Conservation (phyloP, 106 monocot genomes). For the Acorus calamus region DNA sequence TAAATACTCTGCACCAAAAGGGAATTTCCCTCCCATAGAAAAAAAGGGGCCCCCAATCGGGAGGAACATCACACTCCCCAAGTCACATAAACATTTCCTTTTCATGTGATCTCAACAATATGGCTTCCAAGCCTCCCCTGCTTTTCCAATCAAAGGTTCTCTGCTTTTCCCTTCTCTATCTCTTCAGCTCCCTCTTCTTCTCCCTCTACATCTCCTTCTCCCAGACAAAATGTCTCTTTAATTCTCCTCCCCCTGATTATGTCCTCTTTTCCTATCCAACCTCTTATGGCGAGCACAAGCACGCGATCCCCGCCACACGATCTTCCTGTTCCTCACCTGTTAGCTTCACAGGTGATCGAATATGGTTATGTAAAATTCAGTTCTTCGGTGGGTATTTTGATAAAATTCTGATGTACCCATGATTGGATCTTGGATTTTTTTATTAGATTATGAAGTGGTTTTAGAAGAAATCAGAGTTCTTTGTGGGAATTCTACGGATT, state of each 20-base stretch:
- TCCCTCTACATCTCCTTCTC: slow-evolving; percentile 16
- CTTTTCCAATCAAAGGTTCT: slow-evolving; percentile 80
- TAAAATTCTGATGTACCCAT: too few species aligned
- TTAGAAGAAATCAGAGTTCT: slow-evolving; percentile 41
- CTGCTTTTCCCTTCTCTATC: slow-evolving; percentile 77
- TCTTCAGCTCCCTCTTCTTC: slow-evolving; percentile 62
- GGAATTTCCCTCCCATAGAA: too few species aligned
- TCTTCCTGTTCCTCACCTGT: slow-evolving; percentile 57
- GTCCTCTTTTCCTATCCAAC: slow-evolving; percentile 49
- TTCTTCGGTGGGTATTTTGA: background rate
- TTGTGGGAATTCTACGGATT: slow-evolving; percentile 13
- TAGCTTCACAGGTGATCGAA: slow-evolving; percentile 42
- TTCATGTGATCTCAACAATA: too few species aligned
- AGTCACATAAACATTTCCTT: too few species aligned
- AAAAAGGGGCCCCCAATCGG: too few species aligned
- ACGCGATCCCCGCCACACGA: slow-evolving; percentile 57
- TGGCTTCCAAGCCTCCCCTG: slow-evolving; percentile 18
- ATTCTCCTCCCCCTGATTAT: background rate
- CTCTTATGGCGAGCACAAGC: slow-evolving; percentile 80
- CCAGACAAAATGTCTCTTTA: slow-evolving; percentile 22
- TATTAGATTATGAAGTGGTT: slow-evolving; percentile 47
- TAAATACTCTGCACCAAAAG: too few species aligned
- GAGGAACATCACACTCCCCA: too few species aligned
- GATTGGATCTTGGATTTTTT: background rate
- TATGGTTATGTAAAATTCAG: background rate